These are phyloP conservation scores for Cubamyces lactineus DNA, from an alignment of 768 basidiomycete genomes.

Conservation along the genomic window DNA sequence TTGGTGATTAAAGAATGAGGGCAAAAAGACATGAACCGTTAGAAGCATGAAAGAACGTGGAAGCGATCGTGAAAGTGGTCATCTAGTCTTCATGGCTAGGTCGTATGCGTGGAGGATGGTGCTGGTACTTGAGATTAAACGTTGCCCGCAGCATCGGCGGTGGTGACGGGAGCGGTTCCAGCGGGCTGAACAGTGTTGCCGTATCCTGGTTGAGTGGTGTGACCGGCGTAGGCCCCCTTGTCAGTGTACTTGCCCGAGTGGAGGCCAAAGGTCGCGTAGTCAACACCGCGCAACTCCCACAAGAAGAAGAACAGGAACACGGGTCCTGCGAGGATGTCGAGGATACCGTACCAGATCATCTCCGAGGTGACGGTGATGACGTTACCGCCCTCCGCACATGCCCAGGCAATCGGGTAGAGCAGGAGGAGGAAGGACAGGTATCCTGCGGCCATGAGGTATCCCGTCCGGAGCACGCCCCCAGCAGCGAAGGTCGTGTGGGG, in stretches of 20 bases:
- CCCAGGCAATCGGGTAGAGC: conserved; percentile 63
- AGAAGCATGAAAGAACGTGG: not conserved
- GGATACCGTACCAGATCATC: conserved; percentile 59
- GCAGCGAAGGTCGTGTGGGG: conserved; percentile 33
- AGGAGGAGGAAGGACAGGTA: conserved; percentile 58
- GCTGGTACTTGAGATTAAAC: conserved; percentile 1
- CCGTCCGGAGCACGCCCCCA: conserved; percentile 28
- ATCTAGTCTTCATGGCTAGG: conserved; percentile 11
- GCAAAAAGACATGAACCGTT: not conserved
- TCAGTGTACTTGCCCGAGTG: conserved; percentile 34
- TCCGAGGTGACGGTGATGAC: conserved; percentile 53
- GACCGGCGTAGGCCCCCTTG: conserved; percentile 1
- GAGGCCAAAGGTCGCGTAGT: conserved; percentile 33
- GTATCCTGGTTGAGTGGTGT: conserved; percentile 2
- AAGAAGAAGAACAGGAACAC: conserved; percentile 42
- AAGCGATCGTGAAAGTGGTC: conserved; percentile 11
- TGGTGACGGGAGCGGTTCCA: conserved; percentile 10
- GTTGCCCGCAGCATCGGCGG: conserved; percentile 16
- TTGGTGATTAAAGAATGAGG: not conserved
- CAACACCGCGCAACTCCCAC: conserved; percentile 30
- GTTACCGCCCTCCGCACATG: conserved; percentile 54
- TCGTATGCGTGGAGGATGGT: not conserved
- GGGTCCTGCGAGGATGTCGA: conserved; percentile 43
- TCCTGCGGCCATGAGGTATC: conserved; percentile 40
- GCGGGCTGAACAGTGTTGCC: conserved; percentile 3